Percentiles rank a stretch among this genome's conserved stretches.
Evolutionary conservation across 1,284 basidiomycete species (phyloP).

Genomic region (Paramarasmius palmivorus): DNA sequence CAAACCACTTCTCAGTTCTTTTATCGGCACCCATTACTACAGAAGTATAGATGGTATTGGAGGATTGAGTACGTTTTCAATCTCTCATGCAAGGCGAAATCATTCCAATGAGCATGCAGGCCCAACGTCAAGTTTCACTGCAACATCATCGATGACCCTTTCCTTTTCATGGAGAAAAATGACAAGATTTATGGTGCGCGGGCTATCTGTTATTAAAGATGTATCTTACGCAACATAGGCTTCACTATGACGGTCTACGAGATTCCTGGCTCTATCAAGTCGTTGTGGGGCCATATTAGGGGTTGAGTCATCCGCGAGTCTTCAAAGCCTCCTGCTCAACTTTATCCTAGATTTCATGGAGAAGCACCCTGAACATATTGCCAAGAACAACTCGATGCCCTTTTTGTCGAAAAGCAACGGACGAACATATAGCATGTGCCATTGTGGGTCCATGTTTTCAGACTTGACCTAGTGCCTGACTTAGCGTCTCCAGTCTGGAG

Average conservation of each 20-base stretch:
- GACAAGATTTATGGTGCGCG: slow-evolving; percentile 53
- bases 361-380: slow-evolving; percentile 54
- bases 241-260: slow-evolving; percentile 13
- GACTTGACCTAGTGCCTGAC: background rate
- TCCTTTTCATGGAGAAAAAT: slow-evolving; percentile 65
- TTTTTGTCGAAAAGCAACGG: slow-evolving; percentile 69
- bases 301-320: too few species aligned
- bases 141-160: slow-evolving; percentile 64
- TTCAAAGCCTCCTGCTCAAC: too few species aligned
- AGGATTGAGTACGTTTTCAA: slow-evolving; percentile 48
- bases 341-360: slow-evolving; percentile 54
- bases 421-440: slow-evolving; percentile 67
- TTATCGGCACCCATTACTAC: slow-evolving; percentile 48
- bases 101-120: slow-evolving; percentile 21
- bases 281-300: slow-evolving; percentile 8
- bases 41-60: slow-evolving; percentile 62
- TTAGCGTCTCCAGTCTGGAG: slow-evolving; percentile 50
- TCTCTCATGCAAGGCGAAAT: too few species aligned
- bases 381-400: slow-evolving; percentile 53
- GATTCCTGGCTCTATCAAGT: slow-evolving; percentile 6
- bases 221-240: background rate
- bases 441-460: slow-evolving; percentile 46
- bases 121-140: slow-evolving; percentile 65
- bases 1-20: slow-evolving; percentile 40
- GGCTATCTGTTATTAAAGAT: background rate